A percentile compares a stretch with the other conserved stretches of the same genome.
Conservation (phyloP, 345 rosid species). For the Alliaria petiolata region DNA sequence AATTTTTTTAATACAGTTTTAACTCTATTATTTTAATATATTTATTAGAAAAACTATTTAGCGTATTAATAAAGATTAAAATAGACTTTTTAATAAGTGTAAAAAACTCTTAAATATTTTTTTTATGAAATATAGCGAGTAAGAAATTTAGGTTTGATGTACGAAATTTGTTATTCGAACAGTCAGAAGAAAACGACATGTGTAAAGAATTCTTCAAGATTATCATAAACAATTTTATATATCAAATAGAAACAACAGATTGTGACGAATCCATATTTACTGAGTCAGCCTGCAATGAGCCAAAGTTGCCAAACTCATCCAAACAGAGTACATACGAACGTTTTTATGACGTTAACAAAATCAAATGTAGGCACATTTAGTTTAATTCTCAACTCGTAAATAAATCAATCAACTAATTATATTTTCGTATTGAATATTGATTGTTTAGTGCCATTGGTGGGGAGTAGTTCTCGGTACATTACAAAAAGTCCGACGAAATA, state of each 20-base stretch:
- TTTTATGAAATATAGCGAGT: no score
- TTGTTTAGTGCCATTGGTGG: constrained; percentile 4
- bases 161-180: neutral
- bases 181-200: neutral
- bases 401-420: constrained; percentile 2
- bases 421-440: constrained; percentile 1
- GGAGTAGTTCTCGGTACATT: constrained; percentile 13
- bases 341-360: neutral
- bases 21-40: no score
- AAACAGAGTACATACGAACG: neutral
- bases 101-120: no score
- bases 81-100: no score
- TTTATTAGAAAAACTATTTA: no score
- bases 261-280: constrained; percentile 4
- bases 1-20: no score
- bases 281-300: neutral
- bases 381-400: neutral
- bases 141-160: neutral
- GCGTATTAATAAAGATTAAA: no score
- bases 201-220: neutral
- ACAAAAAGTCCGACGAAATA: constrained; percentile 14
- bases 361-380: neutral
- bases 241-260: neutral
- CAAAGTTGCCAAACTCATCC: constrained; percentile 5
- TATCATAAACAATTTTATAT: neutral